Conservation (phyloP, 257 asterid species). For the Solanum tarapatanum region DNA sequence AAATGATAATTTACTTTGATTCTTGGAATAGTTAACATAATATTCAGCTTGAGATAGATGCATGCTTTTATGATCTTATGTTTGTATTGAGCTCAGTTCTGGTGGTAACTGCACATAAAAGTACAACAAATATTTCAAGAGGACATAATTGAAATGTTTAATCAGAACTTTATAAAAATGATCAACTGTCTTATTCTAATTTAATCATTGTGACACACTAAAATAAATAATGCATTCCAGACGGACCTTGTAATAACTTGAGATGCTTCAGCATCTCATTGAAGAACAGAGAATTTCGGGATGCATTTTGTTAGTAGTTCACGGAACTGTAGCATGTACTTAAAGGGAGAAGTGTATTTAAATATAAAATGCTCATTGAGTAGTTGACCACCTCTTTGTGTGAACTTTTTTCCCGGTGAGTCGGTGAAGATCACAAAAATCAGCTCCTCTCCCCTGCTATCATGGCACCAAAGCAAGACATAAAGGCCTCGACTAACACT, state of each 20-base stretch:
- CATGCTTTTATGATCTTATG: neutral
- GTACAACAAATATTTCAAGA: neutral
- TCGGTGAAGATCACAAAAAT: neutral
- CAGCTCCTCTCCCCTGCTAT: neutral
- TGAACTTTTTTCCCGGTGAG: neutral
- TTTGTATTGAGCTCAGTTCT: neutral
- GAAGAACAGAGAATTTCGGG: neutral
- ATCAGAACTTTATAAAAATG: neutral
- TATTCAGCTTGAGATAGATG: neutral
- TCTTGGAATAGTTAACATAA: neutral
- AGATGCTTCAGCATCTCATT: neutral
- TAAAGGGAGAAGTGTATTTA: neutral
- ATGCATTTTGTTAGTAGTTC: neutral
- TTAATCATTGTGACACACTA: neutral
- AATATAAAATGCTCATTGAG: neutral
- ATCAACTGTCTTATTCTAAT: neutral
- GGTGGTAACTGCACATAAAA: neutral
- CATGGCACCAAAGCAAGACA: neutral
- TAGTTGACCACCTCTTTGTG: neutral
- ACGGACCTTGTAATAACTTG: neutral
- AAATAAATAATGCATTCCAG: neutral
- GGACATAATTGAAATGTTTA: neutral
- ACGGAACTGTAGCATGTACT: neutral
- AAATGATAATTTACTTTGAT: neutral
- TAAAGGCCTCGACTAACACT: neutral